These are phyloP conservation scores for Ophiostoma perfectum DNA, from an alignment of 2,329 filamentous ascomycete species.

Conservation along the genomic window DNA sequence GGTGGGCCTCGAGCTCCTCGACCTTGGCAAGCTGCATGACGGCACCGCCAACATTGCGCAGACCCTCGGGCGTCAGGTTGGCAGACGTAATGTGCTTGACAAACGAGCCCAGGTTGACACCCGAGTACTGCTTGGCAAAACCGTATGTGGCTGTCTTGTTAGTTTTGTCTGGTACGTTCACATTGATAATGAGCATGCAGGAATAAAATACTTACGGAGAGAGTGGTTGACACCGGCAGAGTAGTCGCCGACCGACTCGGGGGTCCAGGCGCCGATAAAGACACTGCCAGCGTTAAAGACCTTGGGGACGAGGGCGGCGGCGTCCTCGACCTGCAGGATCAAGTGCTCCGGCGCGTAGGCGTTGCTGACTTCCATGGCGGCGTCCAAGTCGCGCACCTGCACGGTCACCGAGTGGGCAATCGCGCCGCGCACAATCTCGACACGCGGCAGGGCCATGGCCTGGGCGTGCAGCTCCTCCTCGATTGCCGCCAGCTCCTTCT, in stretches of 20 bases:
- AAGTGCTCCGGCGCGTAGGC: constrained; percentile 93
- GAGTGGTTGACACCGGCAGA: constrained; percentile 97
- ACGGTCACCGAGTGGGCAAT: constrained; percentile 87
- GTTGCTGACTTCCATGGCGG: constrained; percentile 81
- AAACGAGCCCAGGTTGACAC: constrained; percentile 92
- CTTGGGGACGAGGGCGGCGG: constrained; percentile 65
- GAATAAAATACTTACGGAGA: constrained; percentile 63
- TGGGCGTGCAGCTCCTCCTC: constrained; percentile 88
- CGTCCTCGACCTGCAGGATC: constrained; percentile 80
- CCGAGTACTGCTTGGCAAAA: constrained; percentile 97
- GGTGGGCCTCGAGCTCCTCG: constrained; percentile 90
- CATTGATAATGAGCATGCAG: neutral
- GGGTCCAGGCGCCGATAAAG: constrained; percentile 93
- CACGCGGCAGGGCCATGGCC: constrained; percentile 77
- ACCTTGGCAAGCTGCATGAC: constrained; percentile 95
- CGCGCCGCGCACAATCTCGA: constrained; percentile 85
- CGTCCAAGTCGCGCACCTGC: constrained; percentile 61
- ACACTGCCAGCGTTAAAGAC: constrained; percentile 94
- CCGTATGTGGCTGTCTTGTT: constrained; percentile 74
- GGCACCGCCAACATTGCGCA: constrained; percentile 77
- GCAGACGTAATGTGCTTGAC: constrained; percentile 97
- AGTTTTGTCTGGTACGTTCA: neutral
- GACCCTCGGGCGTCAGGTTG: constrained; percentile 76
- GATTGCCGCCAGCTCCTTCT: constrained; percentile 70
- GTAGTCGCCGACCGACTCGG: constrained; percentile 96